Percentiles rank a stretch among this genome's conserved stretches.
These are phyloP conservation scores for Dactylonectria macrodidyma DNA, from an alignment of 2,329 filamentous ascomycete genomes.

Conservation along the genomic window DNA sequence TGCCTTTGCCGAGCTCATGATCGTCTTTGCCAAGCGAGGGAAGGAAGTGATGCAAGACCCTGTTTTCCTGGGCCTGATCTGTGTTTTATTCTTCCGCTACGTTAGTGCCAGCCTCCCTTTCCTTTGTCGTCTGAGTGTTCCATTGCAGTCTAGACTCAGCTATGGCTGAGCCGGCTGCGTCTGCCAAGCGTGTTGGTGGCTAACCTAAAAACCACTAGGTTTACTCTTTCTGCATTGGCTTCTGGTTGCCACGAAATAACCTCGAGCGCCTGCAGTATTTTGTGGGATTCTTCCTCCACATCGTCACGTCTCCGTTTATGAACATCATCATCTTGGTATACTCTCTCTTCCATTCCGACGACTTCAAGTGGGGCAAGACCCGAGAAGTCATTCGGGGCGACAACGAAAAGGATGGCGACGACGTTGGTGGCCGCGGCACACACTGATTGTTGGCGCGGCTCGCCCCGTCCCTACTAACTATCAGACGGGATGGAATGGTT, in stretches of 20 bases:
- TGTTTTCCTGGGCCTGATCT: constrained; percentile 55
- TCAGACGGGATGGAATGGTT: no score
- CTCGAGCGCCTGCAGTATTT: constrained; percentile 57
- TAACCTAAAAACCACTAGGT: constrained; percentile 47
- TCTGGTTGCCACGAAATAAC: constrained; percentile 58
- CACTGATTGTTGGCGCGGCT: constrained; percentile 28
- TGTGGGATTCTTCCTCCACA: constrained; percentile 55
- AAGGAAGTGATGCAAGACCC: constrained; percentile 52
- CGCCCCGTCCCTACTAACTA: no score
- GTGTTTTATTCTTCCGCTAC: constrained; percentile 56
- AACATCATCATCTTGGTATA: constrained; percentile 60
- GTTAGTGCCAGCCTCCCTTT: constrained; percentile 50
- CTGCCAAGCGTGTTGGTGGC: constrained; percentile 8
- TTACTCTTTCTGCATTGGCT: constrained; percentile 59
- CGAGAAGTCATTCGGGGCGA: constrained; percentile 53
- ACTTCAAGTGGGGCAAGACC: constrained; percentile 65
- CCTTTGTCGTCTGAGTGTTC: constrained; percentile 4
- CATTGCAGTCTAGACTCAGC: no score
- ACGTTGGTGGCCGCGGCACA: constrained; percentile 44
- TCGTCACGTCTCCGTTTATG: constrained; percentile 57
- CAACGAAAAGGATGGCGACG: constrained; percentile 47
- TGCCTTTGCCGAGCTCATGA: constrained; percentile 55
- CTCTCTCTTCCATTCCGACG: constrained; percentile 59
- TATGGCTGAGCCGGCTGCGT: no score
- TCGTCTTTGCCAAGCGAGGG: constrained; percentile 53